Evolutionary conservation across 352 stramenopile species (phyloP), one percentile per base, ranked within the genome.

Genomic region (Phytopythium chamaehyphon): DNA sequence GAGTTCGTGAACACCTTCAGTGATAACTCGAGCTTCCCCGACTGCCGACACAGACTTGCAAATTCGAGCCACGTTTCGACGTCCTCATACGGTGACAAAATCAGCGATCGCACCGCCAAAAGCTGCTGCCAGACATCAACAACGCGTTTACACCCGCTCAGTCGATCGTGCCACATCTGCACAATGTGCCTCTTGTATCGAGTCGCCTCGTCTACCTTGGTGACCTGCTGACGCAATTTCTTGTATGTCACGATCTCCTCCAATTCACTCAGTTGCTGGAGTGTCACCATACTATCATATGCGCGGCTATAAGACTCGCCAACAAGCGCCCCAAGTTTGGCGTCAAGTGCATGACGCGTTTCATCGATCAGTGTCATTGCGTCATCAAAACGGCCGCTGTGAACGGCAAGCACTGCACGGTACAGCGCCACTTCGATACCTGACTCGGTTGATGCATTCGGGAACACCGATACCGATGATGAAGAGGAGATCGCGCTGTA

Each of bases 191-290:
- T 66, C 58, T 92, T 91, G 57, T 90, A 90, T 6, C 71, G 68
- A 18, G 83, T 75, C 1, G 84, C 81, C 55, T 95, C 79, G 57
- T 91, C 76, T 1, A 69, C 66, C 42, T 88, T 91, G 8, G 68
- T 62, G 10, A 89, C 80, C 51, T 90, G 75, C 15, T 73, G 44
- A 0, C 78, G 73, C 18, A 93, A 59, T 51, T 97, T 96, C 54
- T 95, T 91, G 57, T 97, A 97, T 42, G 81, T 85, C 42, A 98
- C 93, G n/a, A 99, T 96, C 69, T 99, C 97, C 64, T 99, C 96
- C 59, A 99, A 69, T 62, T 99, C 97, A 36, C 92, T 90, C 11
- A 99, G 73, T 51, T 97, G 92, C 77, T 99, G 96, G 50, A 98
- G 76, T 42, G 88, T 98, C 8, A 99, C 93, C 73, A 99, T 97